Base-by-base conservation (phyloP, 1,284 basidiomycete species). In the Phenoliferia sp. region DNA sequence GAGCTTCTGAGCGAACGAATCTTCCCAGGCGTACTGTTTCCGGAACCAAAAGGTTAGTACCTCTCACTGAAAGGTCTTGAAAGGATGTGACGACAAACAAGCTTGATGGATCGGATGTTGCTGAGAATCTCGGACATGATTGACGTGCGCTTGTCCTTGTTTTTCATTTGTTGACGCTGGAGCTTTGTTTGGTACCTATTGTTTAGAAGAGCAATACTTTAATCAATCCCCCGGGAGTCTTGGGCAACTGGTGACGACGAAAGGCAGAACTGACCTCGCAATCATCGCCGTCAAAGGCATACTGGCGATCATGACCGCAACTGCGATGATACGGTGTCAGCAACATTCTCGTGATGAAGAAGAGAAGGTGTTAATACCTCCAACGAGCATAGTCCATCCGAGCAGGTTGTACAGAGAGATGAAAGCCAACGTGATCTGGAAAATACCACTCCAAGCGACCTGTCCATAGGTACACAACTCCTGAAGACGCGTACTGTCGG, bases 151-250 rank as follows among this genome's bases (percentile, higher is more conserved):
- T 77, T 76, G 71, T 84, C 84, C 70, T 93, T 85, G 78, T 90
- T 92, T 79, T 91, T 92, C 94, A 97, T 97, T 78, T 96, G 91
- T 73, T 86, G 76, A 70, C 90, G 86, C 77, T 94, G 90, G 81
- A 94, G 85, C 59, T 80, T 83, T 78, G 95, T 95, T 70, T 93
- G 81, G 68, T 87, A 75, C 32, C 71, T 66, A n/a, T 68, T 67
- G n/a, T 15, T 15, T 26, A 52, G 29, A n/a, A 5, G 28, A 29
- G 26, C 12, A 34, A 1, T 12, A 48, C n/a, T 48, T 48, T 48
- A 48, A 48, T 15, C 39, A 48, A 48, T 48, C 39, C 48, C 54
- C 73, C 72, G n/a, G n/a, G n/a, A n/a, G 48, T 65, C 44, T 35
- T 72, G 70, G 59, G 71, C 73, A 33, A 75, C 29, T 17, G 73